Conservation (phyloP, 305 asterid species). For the Withania somnifera region DNA sequence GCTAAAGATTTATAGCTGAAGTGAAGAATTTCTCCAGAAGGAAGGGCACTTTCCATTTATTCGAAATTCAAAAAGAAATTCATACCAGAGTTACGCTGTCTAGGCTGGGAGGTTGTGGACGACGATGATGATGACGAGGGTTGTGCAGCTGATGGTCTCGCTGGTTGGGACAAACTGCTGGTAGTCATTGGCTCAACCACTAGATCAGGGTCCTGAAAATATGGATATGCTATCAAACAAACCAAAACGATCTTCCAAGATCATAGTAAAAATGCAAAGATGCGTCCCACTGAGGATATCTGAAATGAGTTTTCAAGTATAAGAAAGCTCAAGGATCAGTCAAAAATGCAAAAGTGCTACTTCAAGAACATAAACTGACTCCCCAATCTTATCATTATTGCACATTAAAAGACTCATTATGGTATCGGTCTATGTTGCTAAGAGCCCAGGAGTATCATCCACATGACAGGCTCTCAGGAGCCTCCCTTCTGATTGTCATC, state of each 20-base stretch:
- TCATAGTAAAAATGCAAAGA: background rate
- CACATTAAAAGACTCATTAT: background rate
- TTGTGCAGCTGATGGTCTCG: slow-evolving; percentile 39
- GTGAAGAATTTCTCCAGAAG: background rate
- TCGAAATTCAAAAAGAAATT: background rate
- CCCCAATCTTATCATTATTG: background rate
- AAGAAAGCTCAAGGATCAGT: background rate
- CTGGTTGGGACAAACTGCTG: slow-evolving; percentile 46
- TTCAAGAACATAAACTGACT: background rate
- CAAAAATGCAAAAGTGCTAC: background rate
- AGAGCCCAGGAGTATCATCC: background rate
- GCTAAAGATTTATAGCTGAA: background rate
- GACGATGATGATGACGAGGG: slow-evolving; percentile 32
- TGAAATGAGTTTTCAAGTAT: background rate
- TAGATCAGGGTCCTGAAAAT: slow-evolving; percentile 62
- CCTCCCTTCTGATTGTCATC: background rate
- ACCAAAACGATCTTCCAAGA: background rate
- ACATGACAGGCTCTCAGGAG: background rate
- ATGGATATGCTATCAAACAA: background rate
- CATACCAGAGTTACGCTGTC: slow-evolving; percentile 49
- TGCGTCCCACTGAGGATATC: background rate
- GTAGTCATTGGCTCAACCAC: slow-evolving; percentile 76
- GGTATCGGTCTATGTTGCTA: background rate
- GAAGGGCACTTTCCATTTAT: background rate
- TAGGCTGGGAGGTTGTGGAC: slow-evolving; percentile 29